A percentile compares a stretch with the other conserved stretches of the same genome.
Evolutionary conservation across 495 filamentous ascomycete species (phyloP).

Genomic region (Neurospora sp.): DNA sequence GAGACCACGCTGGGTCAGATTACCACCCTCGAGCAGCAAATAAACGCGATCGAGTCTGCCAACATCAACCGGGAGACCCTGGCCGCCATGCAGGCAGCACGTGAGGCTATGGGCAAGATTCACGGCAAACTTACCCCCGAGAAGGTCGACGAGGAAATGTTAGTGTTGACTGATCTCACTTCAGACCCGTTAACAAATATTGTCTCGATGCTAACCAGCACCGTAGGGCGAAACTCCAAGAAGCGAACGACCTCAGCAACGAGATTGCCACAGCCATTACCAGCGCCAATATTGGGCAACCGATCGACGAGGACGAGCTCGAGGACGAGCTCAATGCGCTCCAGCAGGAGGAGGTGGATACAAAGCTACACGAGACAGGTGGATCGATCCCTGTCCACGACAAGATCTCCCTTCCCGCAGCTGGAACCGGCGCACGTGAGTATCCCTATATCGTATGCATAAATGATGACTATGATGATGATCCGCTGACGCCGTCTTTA

Average conservation of each 20-base stretch:
- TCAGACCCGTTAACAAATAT: background rate
- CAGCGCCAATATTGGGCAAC: slow-evolving; percentile 54
- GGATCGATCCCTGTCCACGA: slow-evolving; percentile 53
- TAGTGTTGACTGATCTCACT: slow-evolving; percentile 29
- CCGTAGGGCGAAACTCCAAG: slow-evolving; percentile 77
- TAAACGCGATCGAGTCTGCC: slow-evolving; percentile 92
- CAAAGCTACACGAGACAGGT: slow-evolving; percentile 87
- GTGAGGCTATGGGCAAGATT: slow-evolving; percentile 81
- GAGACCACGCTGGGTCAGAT: slow-evolving; percentile 86
- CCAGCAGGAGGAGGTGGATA: slow-evolving; percentile 80
- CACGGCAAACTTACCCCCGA: slow-evolving; percentile 84
- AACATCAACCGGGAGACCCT: slow-evolving; percentile 98
- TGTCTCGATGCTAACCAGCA: slow-evolving; percentile 13
- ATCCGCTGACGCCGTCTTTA: slow-evolving; percentile 23
- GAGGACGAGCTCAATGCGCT: slow-evolving; percentile 66
- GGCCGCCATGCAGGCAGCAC: slow-evolving; percentile 82
- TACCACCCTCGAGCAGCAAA: slow-evolving; percentile 85
- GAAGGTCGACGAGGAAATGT: slow-evolving; percentile 94
- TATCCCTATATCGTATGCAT: background rate
- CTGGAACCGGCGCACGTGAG: slow-evolving; percentile 66
- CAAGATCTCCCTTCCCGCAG: slow-evolving; percentile 61
- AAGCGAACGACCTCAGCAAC: slow-evolving; percentile 84
- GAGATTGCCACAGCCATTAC: slow-evolving; percentile 85
- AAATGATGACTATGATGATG: background rate
- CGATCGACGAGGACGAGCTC: slow-evolving; percentile 78